A percentile compares a stretch with the other conserved stretches of the same genome.
Evolutionary conservation across 2,329 filamentous ascomycete genomes (phyloP).

Genomic region (Beauveria australis): DNA sequence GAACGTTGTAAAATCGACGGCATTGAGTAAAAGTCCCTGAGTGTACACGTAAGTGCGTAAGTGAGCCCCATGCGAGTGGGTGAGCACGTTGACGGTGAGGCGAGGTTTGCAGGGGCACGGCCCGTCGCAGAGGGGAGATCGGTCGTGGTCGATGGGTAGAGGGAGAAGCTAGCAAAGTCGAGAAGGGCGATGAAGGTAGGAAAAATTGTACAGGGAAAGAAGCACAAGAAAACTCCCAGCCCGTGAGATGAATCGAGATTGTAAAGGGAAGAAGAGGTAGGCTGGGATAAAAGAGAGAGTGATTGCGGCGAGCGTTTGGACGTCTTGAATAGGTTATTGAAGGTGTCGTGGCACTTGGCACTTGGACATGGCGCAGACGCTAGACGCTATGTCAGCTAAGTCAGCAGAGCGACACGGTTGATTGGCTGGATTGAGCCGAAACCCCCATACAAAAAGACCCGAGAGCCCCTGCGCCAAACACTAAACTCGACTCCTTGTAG

Average conservation of each 20-base stretch:
- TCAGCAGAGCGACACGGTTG: neutral
- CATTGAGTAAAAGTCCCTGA: neutral
- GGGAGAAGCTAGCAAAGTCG: neutral
- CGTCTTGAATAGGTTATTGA: neutral
- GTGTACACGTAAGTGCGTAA: neutral
- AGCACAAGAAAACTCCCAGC: neutral
- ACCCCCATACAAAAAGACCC: neutral
- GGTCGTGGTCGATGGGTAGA: neutral
- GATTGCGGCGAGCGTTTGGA: neutral
- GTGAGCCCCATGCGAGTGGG: neutral
- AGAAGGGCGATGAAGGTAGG: neutral
- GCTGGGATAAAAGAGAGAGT: neutral
- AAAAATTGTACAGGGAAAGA: neutral
- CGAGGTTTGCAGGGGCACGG: neutral
- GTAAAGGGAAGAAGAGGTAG: neutral
- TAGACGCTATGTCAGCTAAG: neutral
- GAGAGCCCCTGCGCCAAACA: neutral
- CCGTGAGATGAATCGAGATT: neutral
- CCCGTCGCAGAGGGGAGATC: neutral
- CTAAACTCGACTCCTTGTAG: too few relatives aligned
- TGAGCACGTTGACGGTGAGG: neutral
- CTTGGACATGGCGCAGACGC: neutral
- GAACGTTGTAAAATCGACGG: neutral
- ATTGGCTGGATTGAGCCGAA: neutral
- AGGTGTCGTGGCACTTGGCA: conserved; percentile 3